Base-by-base conservation (phyloP, 2,329 filamentous ascomycete species). In the Colletotrichum lupini region DNA sequence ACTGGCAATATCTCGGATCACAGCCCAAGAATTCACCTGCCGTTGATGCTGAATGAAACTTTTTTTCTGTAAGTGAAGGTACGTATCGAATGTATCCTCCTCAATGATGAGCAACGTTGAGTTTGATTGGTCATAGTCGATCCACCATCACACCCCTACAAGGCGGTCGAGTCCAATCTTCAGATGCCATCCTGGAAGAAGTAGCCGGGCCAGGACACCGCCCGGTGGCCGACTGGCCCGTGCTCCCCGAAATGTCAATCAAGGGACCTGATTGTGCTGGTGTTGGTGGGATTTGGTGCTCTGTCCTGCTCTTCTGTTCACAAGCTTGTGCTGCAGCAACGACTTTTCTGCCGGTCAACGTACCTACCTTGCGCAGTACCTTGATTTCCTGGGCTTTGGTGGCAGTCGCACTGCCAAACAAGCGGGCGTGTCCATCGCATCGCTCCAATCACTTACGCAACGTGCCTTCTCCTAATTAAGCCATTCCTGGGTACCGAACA, bases 1-100 rank as follows among this genome's bases (percentile, higher is more conserved):
- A 19, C n/a, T 9, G 35, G 35, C 11, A 30, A 63, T 72, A 68
- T 68, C 42, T 56, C 24, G 14, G 22, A 65, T 56, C 52, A 19
- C 56, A 57, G 61, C 60, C 35, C 14, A 24, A 49, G 49, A 66
- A 53, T 70, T 66, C 49, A 53, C 71, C 49, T 28, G 49, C 28
- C 22, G 67, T 73, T 61, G 71, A 71, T 71, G 67, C 67, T 66
- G 60, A 66, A 52, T 66, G 71, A 73, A 73, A 73, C 71, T 73
- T 73, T 73, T 73, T 72, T 69, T 22, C 60, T 73, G 61, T 73
- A 73, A 73, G 67, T 73, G 67, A 71, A 71, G 71, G 67, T 71
- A 73, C 71, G 37, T 73, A 30, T 57, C 7, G 5, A 26, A 57
- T 70, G 67, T 61, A 71, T 46, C 32, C 32, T 5, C 56, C 42